phyloP scores from a whole-genome alignment of 2,329 filamentous ascomycete genomes.

The Xylaria sp. region DNA sequence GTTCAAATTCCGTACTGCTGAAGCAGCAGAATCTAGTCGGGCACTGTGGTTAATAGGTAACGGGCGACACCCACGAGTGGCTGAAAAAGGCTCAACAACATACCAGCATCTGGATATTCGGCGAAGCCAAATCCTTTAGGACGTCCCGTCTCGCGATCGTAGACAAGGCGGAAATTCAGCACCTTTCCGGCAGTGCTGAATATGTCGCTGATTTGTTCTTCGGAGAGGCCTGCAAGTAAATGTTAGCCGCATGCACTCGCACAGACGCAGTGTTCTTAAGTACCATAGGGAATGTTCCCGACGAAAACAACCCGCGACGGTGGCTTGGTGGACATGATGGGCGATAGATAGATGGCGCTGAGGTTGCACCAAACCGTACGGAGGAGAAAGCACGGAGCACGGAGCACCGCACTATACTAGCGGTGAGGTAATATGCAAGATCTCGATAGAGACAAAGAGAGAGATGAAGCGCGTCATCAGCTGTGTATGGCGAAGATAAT shows the following conservation, averaged over 20 bases:
- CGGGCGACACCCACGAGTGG: not conserved
- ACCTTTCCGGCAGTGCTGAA: conserved; percentile 92
- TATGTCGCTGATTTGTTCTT: conserved; percentile 95
- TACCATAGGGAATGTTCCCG: conserved; percentile 85
- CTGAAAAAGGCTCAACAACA: not conserved
- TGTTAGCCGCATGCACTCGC: conserved; percentile 12
- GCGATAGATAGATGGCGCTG: conserved; percentile 15
- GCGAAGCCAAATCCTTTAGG: conserved; percentile 98
- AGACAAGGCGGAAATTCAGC: conserved; percentile 90
- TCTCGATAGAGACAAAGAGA: not conserved
- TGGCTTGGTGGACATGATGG: conserved; percentile 76
- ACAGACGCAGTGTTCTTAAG: not conserved
- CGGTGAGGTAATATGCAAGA: not conserved
- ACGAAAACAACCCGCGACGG: conserved; percentile 84
- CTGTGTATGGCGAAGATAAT: not conserved
- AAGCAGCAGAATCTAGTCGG: conserved; percentile 77
- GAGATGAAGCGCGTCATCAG: conserved; percentile 1
- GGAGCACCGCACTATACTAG: conserved; percentile 2
- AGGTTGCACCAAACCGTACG: conserved; percentile 13
- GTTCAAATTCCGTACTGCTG: conserved; percentile 93
- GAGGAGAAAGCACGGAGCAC: not conserved
- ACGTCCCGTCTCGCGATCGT: conserved; percentile 92
- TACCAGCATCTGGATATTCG: conserved; percentile 92
- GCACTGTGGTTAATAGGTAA: conserved; percentile 24
- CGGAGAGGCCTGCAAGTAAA: conserved; percentile 79